These are phyloP conservation scores for Hypomyces perniciosus DNA, from an alignment of 2,329 filamentous ascomycete species.

Conservation along the genomic window DNA sequence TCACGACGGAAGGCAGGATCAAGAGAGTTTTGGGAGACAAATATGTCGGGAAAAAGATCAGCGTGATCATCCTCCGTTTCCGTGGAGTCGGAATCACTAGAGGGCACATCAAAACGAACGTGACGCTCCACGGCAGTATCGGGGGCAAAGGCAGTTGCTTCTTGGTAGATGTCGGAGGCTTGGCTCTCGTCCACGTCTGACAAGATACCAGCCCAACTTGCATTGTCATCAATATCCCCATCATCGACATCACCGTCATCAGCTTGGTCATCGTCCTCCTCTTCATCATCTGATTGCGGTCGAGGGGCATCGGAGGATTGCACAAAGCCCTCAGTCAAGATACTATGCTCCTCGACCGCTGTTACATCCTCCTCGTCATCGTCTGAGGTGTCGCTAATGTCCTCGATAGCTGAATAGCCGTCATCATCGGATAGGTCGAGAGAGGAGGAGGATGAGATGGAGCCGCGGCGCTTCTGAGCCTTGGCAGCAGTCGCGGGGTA, in stretches of 20 bases:
- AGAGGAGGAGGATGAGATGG: conserved; percentile 51
- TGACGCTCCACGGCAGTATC: conserved; percentile 48
- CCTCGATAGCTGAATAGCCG: conserved; percentile 70
- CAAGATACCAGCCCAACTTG: conserved; percentile 52
- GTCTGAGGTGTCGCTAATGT: conserved; percentile 70
- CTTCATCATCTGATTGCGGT: conserved; percentile 34
- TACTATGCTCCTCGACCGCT: conserved; percentile 71
- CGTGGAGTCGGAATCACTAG: conserved; percentile 61
- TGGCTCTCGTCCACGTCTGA: conserved; percentile 40
- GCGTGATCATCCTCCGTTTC: conserved; percentile 57
- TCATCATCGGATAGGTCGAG: conserved; percentile 59
- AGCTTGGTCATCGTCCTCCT: conserved; percentile 34
- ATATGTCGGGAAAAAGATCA: conserved; percentile 70
- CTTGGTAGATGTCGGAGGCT: conserved; percentile 36
- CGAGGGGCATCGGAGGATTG: conserved; percentile 43
- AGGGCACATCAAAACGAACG: conserved; percentile 67
- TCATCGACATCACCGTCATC: conserved; percentile 30
- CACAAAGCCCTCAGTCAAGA: conserved; percentile 45
- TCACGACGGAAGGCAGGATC: conserved; percentile 67
- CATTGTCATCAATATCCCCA: conserved; percentile 38
- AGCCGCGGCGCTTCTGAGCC: conserved; percentile 41
- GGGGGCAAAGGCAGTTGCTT: conserved; percentile 36
- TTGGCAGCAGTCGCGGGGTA: conserved; percentile 38
- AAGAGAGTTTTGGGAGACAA: conserved; percentile 67
- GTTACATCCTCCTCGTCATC: conserved; percentile 75